Evolutionary conservation across 23 red algal species (phyloP).

Genomic region (Pyropia yezoensis): DNA sequence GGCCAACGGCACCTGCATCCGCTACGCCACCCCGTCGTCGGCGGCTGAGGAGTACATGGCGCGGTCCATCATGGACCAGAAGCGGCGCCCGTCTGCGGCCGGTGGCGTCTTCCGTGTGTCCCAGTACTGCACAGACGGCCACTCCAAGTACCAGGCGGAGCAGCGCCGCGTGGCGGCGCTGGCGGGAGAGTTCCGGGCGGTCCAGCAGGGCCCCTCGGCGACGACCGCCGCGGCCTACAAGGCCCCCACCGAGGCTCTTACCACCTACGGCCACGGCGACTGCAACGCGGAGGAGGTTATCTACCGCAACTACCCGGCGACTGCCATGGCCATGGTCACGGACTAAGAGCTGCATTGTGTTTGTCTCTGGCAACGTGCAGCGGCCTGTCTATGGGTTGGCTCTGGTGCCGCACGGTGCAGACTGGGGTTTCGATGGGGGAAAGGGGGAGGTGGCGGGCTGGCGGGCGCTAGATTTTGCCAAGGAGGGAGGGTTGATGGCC

Average conservation of each 20-base stretch:
- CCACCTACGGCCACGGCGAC: slow-evolving; percentile 42
- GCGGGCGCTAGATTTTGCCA: too few species aligned
- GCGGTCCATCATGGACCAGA: slow-evolving; percentile 44
- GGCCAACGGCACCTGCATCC: slow-evolving; percentile 26
- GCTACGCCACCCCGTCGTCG: slow-evolving; percentile 35
- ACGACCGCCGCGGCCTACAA: slow-evolving; percentile 32
- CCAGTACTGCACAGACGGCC: slow-evolving; percentile 37
- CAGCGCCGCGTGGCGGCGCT: slow-evolving; percentile 27
- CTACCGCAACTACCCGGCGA: slow-evolving; percentile 2
- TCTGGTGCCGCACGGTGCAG: too few species aligned
- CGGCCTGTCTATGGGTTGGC: too few species aligned
- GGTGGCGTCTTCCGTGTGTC: slow-evolving; percentile 28
- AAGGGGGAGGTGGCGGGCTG: too few species aligned
- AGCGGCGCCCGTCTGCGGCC: slow-evolving; percentile 18
- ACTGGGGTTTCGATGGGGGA: too few species aligned
- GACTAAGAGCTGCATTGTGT: too few species aligned
- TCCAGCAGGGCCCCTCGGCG: slow-evolving; percentile 29
- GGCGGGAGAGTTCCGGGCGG: slow-evolving; percentile 29
- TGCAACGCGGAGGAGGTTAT: slow-evolving; percentile 49
- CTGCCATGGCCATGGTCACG: too few species aligned
- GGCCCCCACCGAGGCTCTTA: slow-evolving; percentile 16
- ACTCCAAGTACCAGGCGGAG: slow-evolving; percentile 33
- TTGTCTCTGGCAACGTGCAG: too few species aligned
- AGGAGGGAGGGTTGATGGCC: too few species aligned
- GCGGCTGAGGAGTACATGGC: slow-evolving; percentile 44